Evolutionary conservation across 2,329 filamentous ascomycete genomes (phyloP).

Genomic region (Diplocarpon mali): DNA sequence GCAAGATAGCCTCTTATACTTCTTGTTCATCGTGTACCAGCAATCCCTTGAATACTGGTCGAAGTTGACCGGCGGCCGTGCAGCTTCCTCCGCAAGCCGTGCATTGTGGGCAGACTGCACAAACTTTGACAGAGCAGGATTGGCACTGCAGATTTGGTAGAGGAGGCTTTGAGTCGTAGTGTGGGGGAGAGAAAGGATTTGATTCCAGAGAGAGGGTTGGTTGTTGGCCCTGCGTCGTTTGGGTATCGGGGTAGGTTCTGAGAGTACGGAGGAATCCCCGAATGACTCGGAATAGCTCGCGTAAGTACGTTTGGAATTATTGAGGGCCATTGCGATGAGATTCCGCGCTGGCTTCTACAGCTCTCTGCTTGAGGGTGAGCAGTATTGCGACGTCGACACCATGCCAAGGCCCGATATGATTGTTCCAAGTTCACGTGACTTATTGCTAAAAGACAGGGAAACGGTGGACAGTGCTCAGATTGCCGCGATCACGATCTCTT

Average conservation of each 20-base stretch:
- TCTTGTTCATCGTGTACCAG: constrained; percentile 9
- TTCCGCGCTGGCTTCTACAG: not conserved
- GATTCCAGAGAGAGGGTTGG: constrained; percentile 1
- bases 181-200: constrained; percentile 5
- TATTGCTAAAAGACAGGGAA: too few relatives aligned
- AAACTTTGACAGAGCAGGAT: not conserved
- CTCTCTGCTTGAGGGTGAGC: too few relatives aligned
- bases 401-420: too few relatives aligned
- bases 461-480: too few relatives aligned
- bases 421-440: too few relatives aligned
- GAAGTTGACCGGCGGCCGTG: constrained; percentile 7
- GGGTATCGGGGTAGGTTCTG: not conserved
- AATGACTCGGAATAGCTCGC: constrained; percentile 1
- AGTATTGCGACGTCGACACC: too few relatives aligned
- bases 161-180: constrained; percentile 4
- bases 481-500: too few relatives aligned
- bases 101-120: constrained; percentile 5
- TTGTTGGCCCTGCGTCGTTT: constrained; percentile 2
- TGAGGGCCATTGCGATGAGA: constrained; percentile 3
- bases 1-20: constrained; percentile 5
- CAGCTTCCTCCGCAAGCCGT: constrained; percentile 5
- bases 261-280: not conserved
- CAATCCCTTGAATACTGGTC: constrained; percentile 9
- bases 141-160: constrained; percentile 4
- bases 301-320: constrained; percentile 4